phyloP scores from a whole-genome alignment of 371 early-diverging fungal species.

The Rhizopus stolonifer region DNA sequence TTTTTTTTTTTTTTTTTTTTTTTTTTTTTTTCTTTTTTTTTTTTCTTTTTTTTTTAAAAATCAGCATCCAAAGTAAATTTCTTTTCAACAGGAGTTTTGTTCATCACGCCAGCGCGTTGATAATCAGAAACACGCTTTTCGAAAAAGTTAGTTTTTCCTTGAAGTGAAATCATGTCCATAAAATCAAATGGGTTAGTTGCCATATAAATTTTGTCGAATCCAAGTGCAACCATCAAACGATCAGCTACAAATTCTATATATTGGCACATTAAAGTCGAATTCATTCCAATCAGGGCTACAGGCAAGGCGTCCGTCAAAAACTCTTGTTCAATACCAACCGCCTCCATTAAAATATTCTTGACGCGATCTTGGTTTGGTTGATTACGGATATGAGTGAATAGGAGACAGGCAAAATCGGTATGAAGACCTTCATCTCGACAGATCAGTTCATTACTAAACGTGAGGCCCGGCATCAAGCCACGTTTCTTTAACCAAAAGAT shows the following conservation, averaged over 20 bases:
- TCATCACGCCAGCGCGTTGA: constrained; percentile 98
- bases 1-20: too few species aligned
- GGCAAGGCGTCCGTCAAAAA: constrained; percentile 97
- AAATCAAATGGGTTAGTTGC: constrained; percentile 98
- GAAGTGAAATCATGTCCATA: constrained; percentile 99
- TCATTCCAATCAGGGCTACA: constrained; percentile 98
- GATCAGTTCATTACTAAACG: constrained; percentile 99
- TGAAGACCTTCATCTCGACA: constrained; percentile 99
- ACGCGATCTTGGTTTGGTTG: constrained; percentile 79
- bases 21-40: too few species aligned
- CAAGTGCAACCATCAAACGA: constrained; percentile 92
- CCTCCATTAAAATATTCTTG: constrained; percentile 85
- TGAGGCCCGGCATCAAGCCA: constrained; percentile 99
- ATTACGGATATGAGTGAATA: constrained; percentile 86
- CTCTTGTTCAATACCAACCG: constrained; percentile 95
- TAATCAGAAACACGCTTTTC: constrained; percentile 99
- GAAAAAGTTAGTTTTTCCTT: constrained; percentile 99
- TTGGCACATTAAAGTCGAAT: constrained; percentile 92
- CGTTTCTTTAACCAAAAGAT: constrained; percentile 99
- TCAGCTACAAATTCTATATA: constrained; percentile 99
- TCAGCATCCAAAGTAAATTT: constrained; percentile 83
- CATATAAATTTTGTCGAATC: constrained; percentile 86
- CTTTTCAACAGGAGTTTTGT: constrained; percentile 62
- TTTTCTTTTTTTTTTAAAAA: constrained; percentile 53
- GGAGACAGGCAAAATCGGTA: constrained; percentile 98